A percentile compares a stretch with the other conserved stretches of the same genome.
These are phyloP conservation scores for Aureobasidium sp. DNA, from an alignment of 2,329 filamentous ascomycete genomes.

Conservation along the genomic window DNA sequence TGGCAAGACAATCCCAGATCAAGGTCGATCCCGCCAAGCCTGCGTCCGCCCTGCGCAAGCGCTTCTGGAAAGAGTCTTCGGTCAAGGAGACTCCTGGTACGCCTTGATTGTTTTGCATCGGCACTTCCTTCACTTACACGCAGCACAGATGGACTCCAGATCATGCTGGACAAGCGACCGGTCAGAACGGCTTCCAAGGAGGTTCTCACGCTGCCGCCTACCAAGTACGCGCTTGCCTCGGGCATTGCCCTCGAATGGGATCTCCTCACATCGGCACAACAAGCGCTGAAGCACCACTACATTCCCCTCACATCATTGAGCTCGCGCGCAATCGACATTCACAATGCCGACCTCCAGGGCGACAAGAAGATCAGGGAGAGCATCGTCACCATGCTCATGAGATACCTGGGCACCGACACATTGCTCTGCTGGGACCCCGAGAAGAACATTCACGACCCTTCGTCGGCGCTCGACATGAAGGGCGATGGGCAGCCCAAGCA, in stretches of 20 bases:
- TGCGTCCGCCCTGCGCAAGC: slow-evolving; percentile 51
- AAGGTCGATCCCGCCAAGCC: slow-evolving; percentile 39
- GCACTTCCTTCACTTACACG: slow-evolving; percentile 9
- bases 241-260: slow-evolving; percentile 95
- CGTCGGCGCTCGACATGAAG: slow-evolving; percentile 23
- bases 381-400: slow-evolving; percentile 64
- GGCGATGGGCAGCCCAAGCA: slow-evolving; percentile 37
- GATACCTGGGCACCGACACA: slow-evolving; percentile 87
- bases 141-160: slow-evolving; percentile 46
- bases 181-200: slow-evolving; percentile 70
- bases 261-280: slow-evolving; percentile 68
- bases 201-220: slow-evolving; percentile 62
- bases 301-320: slow-evolving; percentile 83
- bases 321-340: slow-evolving; percentile 77
- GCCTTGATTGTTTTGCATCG: slow-evolving; percentile 13
- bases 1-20: slow-evolving; percentile 40
- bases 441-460: slow-evolving; percentile 40
- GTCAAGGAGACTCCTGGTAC: slow-evolving; percentile 62
- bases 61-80: slow-evolving; percentile 83
- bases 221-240: slow-evolving; percentile 74
- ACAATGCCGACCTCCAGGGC: slow-evolving; percentile 54
- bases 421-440: slow-evolving; percentile 81
- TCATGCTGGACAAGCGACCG: slow-evolving; percentile 71
- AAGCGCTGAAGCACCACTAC: slow-evolving; percentile 77
- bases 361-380: slow-evolving; percentile 50